Evolutionary conservation across 345 rosid genomes (phyloP), one percentile per base, ranked within the genome.

Genomic region (Moricandia moricandioides): DNA sequence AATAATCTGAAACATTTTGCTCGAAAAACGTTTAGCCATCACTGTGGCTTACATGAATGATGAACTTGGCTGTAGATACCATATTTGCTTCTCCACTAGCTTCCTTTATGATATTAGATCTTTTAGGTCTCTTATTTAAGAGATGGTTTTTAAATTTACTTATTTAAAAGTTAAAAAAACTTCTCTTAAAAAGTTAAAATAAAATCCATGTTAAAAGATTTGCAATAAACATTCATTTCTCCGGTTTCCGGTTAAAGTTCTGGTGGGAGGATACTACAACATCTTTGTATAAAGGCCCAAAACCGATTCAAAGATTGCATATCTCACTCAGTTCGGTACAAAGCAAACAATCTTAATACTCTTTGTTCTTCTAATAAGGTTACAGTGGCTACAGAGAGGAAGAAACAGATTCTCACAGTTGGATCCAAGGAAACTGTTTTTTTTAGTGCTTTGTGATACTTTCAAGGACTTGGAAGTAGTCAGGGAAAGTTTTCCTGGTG

Each of bases 401-500:
- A 27, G 3, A 29, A 70, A 76, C 39, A 68, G 13, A 66, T 14
- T n/a, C n/a, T 14, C 5, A 21, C 14, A 34, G n/a, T 35, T 62
- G 69, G 54, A 74, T 45, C 71, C 31, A 40, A 33, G 35, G 17
- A 30, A 43, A 56, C 18, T 55, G 37, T 1, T 12, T 2, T 4
- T 16, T 58, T 59, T 67, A 78, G 70, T 55, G 90, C 85, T 85
- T 87, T 4, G 97, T 82, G 69, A 84, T 82, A 61, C 87, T 88
- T 76, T 88, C 78, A 1, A 95, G 99, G 64, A 89, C 93, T 77
- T 95, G 89, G 45, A 95, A 95, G 82, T 90, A 95, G 82, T 92
- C 89, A 0, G 97, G 99, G 88, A 95, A 95, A 49, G 99, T 92
- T 73, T 95, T 92, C 33, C 88, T 76, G 4, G 97, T 95, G 83